phyloP scores from a whole-genome alignment of 179 eudicot genomes.

The Pouteria campechiana region DNA sequence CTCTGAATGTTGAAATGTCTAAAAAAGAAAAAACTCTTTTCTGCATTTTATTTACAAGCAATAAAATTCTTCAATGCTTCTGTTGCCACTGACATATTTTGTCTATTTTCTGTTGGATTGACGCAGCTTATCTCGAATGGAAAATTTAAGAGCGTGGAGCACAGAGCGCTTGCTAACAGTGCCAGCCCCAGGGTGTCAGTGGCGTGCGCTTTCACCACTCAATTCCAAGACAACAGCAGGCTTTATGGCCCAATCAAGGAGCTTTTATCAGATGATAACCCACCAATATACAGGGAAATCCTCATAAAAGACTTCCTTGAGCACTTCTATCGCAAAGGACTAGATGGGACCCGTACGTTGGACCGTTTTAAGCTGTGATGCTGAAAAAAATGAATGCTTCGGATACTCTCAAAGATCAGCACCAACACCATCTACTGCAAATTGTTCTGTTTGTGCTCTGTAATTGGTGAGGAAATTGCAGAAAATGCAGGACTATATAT shows the following conservation, averaged over 20 bases:
- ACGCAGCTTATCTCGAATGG: slow-evolving; percentile 31
- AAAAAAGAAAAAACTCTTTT: no score
- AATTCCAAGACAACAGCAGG: background rate
- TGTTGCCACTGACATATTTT: no score
- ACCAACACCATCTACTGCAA: no score
- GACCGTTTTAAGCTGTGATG: slow-evolving; percentile 1
- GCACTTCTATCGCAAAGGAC: slow-evolving; percentile 2
- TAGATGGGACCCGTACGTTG: slow-evolving; percentile 4
- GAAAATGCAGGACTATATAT: no score
- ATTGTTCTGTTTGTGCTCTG: no score
- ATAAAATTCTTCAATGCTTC: background rate
- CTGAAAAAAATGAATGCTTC: no score
- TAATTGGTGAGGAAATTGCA: no score
- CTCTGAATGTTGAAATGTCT: no score
- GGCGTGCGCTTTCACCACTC: slow-evolving; percentile 19
- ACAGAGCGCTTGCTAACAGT: slow-evolving; percentile 24
- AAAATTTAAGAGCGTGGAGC: slow-evolving; percentile 26
- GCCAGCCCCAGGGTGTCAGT: slow-evolving; percentile 23
- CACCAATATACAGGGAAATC: slow-evolving; percentile 14
- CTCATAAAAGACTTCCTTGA: slow-evolving; percentile 5
- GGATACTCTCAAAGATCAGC: no score
- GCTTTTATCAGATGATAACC: slow-evolving; percentile 17
- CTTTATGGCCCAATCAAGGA: slow-evolving; percentile 29
- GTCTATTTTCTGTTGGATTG: background rate
- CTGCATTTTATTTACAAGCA: background rate